A percentile compares a stretch with the other conserved stretches of the same genome.
Evolutionary conservation across 768 basidiomycete species (phyloP).

Genomic region (Boletus pseudo-olivaceus): DNA sequence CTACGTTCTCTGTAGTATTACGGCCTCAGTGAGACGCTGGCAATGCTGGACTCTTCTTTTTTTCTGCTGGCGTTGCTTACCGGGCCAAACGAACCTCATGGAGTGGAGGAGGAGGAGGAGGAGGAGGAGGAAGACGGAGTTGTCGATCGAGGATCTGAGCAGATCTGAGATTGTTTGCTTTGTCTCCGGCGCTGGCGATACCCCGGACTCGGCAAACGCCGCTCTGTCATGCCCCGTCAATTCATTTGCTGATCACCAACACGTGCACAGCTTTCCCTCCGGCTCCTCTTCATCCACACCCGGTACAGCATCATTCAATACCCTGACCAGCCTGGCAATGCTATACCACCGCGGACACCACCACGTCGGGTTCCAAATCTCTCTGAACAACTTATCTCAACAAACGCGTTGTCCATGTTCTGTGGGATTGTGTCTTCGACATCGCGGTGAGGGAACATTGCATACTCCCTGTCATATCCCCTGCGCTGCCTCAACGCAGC

Average conservation of each 20-base stretch:
- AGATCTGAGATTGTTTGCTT: conserved; percentile 32
- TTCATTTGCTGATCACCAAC: neutral
- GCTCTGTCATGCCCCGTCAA: conserved; percentile 2
- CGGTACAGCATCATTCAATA: conserved; percentile 3
- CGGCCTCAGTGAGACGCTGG: too few relatives aligned
- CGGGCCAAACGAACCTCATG: neutral
- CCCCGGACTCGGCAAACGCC: conserved; percentile 33
- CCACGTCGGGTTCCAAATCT: too few relatives aligned
- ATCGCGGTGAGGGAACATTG: neutral
- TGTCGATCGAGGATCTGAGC: conserved; percentile 19
- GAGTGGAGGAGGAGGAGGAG: neutral
- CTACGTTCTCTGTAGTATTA: too few relatives aligned
- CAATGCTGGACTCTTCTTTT: neutral
- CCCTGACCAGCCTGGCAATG: neutral
- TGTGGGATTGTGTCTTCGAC: neutral
- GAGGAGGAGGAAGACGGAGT: too few relatives aligned
- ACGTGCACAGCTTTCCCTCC: neutral
- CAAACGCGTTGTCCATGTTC: too few relatives aligned
- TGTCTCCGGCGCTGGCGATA: conserved; percentile 31
- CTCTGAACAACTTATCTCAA: too few relatives aligned
- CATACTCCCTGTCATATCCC: neutral
- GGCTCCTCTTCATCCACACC: conserved; percentile 12
- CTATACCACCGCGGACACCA: neutral
- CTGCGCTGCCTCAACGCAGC: neutral
- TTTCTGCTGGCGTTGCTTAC: neutral